Percentiles rank a stretch among this genome's conserved stretches.
These are phyloP conservation scores for Phytophthora litchii DNA, from an alignment of 352 stramenopile genomes.

Conservation along the genomic window DNA sequence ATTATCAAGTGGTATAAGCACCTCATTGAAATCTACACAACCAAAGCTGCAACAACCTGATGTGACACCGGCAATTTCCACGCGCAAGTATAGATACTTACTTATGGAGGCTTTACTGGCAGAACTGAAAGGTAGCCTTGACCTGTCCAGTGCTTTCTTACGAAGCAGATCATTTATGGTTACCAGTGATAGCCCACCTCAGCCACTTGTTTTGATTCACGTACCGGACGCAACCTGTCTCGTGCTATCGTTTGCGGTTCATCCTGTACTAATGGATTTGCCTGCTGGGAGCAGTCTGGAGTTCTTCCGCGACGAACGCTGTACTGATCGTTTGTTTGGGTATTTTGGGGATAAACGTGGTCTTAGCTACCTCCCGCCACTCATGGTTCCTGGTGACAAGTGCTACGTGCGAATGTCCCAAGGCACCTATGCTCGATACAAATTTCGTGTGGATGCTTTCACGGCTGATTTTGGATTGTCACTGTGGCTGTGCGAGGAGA, in stretches of 20 bases:
- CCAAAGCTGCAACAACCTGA: constrained; percentile 40
- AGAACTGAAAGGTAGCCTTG: constrained; percentile 58
- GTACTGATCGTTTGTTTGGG: constrained; percentile 64
- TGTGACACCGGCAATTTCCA: constrained; percentile 30
- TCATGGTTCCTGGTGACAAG: constrained; percentile 61
- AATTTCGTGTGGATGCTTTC: constrained; percentile 77
- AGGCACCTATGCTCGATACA: constrained; percentile 75
- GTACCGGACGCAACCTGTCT: constrained; percentile 68
- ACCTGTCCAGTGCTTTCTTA: constrained; percentile 53
- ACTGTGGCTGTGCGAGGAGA: constrained; percentile 70
- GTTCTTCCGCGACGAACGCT: constrained; percentile 72
- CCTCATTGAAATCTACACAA: constrained; percentile 33
- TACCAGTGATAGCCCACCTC: constrained; percentile 69
- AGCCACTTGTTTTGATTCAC: constrained; percentile 63
- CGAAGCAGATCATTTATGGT: constrained; percentile 65
- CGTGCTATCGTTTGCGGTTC: constrained; percentile 78
- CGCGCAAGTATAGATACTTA: constrained; percentile 62
- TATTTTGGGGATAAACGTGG: constrained; percentile 81
- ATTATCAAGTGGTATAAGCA: constrained; percentile 11
- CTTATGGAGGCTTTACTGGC: constrained; percentile 65
- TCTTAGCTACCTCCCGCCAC: constrained; percentile 65
- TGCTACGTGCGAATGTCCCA: constrained; percentile 74
- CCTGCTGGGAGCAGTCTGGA: constrained; percentile 71
- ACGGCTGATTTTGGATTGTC: constrained; percentile 75
- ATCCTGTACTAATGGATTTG: constrained; percentile 83